Evolutionary conservation across 2,329 filamentous ascomycete species (phyloP).

Genomic region (Ceratocystis eucalypticola): DNA sequence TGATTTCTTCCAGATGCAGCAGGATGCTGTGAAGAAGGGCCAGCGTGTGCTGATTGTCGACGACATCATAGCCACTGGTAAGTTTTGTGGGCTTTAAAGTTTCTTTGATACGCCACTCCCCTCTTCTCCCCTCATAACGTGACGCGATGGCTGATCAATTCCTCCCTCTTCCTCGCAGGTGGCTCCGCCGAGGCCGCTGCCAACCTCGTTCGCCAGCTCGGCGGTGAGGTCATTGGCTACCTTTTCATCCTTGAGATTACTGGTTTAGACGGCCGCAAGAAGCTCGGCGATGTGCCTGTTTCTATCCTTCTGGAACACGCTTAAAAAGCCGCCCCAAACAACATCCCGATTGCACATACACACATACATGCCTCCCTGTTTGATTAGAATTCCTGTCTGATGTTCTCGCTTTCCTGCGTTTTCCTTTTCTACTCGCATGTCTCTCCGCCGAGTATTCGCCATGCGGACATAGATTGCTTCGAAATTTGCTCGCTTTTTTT

Average conservation of each 20-base stretch:
- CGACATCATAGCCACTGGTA: constrained; percentile 97
- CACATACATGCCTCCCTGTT: not conserved
- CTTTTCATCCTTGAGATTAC: constrained; percentile 93
- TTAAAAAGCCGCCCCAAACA: constrained; percentile 22
- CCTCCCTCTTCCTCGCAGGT: constrained; percentile 38
- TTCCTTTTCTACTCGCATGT: not conserved
- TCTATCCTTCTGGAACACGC: constrained; percentile 61
- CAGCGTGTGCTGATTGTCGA: constrained; percentile 90
- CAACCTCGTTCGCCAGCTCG: constrained; percentile 71
- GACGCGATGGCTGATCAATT: constrained; percentile 4
- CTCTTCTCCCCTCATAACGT: constrained; percentile 9
- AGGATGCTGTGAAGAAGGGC: constrained; percentile 66
- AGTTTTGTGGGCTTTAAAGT: constrained; percentile 26
- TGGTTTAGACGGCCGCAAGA: constrained; percentile 80
- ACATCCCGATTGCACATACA: not conserved
- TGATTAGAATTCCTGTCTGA: not conserved
- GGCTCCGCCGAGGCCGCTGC: constrained; percentile 83
- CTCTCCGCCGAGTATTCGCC: not conserved
- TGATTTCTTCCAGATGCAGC: constrained; percentile 94
- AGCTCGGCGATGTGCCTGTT: constrained; percentile 65
- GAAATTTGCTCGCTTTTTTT: not conserved
- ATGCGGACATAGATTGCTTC: not conserved
- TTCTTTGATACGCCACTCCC: constrained; percentile 18
- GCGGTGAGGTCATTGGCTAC: constrained; percentile 75
- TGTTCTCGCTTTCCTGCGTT: not conserved